A percentile compares a stretch with the other conserved stretches of the same genome.
Conservation (phyloP, 495 filamentous ascomycete genomes). For the Penicillium bialowiezense region DNA sequence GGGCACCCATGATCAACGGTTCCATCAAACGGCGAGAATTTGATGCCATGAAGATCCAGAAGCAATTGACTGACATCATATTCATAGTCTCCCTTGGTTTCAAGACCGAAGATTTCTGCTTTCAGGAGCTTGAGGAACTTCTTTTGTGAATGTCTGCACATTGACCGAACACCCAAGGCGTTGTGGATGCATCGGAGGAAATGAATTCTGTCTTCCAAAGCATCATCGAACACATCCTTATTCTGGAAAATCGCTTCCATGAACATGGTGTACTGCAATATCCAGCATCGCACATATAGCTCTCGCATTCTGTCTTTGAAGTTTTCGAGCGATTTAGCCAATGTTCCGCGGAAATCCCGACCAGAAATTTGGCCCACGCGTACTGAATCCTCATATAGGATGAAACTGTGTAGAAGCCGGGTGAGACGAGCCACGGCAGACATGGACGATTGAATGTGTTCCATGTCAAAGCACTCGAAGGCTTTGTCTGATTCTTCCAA, state of each 20-base stretch:
- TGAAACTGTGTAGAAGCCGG: conserved; percentile 71
- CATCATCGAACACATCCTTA: conserved; percentile 54
- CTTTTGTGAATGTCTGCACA: conserved; percentile 81
- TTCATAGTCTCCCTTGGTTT: conserved; percentile 66
- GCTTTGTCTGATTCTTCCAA: conserved; percentile 63
- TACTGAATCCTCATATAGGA: conserved; percentile 78
- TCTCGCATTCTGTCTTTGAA: conserved; percentile 77
- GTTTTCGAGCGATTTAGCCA: conserved; percentile 46
- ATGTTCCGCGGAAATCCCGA: conserved; percentile 36
- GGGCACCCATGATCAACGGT: conserved; percentile 74
- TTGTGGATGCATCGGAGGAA: conserved; percentile 78
- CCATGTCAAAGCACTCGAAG: conserved; percentile 81
- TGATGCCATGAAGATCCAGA: conserved; percentile 84
- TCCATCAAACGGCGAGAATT: conserved; percentile 65
- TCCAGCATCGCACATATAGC: conserved; percentile 87
- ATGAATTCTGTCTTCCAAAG: conserved; percentile 67
- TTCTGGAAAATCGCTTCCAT: conserved; percentile 73
- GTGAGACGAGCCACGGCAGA: conserved; percentile 62
- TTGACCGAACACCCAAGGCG: conserved; percentile 78
- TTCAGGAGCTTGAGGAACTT: conserved; percentile 87
- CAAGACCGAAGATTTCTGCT: conserved; percentile 65
- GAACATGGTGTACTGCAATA: conserved; percentile 69
- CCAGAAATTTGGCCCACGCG: conserved; percentile 63
- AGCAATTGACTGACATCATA: conserved; percentile 80
- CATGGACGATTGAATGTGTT: conserved; percentile 68